Evolutionary conservation across 2,329 filamentous ascomycete species (phyloP).

Genomic region (Fusarium palustre): DNA sequence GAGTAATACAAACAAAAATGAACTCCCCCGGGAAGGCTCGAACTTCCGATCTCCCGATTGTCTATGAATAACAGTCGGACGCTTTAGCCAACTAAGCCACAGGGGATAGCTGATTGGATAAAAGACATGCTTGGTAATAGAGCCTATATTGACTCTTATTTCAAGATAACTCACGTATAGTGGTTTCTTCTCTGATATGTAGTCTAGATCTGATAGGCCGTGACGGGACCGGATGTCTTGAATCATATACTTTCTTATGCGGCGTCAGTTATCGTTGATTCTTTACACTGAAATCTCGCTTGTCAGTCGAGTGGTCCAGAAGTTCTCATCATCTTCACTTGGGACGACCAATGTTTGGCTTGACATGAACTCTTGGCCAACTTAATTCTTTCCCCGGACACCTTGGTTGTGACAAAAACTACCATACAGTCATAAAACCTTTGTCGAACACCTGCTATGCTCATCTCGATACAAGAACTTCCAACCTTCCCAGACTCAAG

Average conservation of each 20-base stretch:
- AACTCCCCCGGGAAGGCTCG: slow-evolving; percentile 48
- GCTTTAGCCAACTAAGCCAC: slow-evolving; percentile 46
- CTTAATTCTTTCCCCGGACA: neutral
- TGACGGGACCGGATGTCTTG: neutral
- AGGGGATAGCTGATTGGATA: slow-evolving; percentile 38
- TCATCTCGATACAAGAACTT: neutral
- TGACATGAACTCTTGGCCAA: too few species aligned
- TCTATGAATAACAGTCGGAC: slow-evolving; percentile 44
- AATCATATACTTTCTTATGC: neutral
- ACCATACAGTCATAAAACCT: too few species aligned
- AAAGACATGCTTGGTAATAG: fast-evolving
- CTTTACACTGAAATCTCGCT: neutral
- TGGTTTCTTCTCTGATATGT: neutral
- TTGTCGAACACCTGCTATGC: neutral
- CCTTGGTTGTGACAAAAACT: too few species aligned
- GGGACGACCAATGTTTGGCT: too few species aligned
- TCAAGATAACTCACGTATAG: neutral
- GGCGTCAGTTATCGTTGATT: neutral
- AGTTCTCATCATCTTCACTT: neutral
- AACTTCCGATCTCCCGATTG: slow-evolving; percentile 49
- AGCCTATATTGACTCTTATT: fast-evolving
- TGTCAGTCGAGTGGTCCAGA: neutral
- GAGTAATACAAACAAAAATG: neutral
- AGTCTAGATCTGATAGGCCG: neutral
- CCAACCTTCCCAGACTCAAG: neutral